A percentile compares a stretch with the other conserved stretches of the same genome.
phyloP scores from a whole-genome alignment of 768 basidiomycete species.

The Plicaturopsis crispa region DNA sequence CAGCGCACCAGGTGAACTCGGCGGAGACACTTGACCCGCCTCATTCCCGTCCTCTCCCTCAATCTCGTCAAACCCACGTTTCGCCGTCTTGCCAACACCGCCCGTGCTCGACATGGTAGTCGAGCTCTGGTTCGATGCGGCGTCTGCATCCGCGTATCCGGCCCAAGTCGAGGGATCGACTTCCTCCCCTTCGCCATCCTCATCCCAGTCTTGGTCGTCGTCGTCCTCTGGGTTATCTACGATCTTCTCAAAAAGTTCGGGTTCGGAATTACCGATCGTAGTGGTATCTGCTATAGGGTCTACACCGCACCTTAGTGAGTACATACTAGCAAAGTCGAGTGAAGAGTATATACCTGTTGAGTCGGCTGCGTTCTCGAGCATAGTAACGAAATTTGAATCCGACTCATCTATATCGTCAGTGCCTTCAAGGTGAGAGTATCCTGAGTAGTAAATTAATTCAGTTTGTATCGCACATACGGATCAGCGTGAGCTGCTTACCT shows the following conservation, averaged over 20 bases:
- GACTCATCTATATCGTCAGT: constrained; percentile 16
- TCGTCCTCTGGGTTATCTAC: constrained; percentile 19
- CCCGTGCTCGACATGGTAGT: constrained; percentile 46
- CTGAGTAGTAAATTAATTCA: neutral
- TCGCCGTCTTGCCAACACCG: constrained; percentile 44
- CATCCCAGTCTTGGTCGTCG: constrained; percentile 30
- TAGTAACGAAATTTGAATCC: constrained; percentile 17
- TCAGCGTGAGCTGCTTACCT: neutral
- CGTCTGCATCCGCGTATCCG: constrained; percentile 36
- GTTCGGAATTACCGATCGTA: constrained; percentile 12
- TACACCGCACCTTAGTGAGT: neutral
- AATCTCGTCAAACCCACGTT: constrained; percentile 38
- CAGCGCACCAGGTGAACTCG: constrained; percentile 41
- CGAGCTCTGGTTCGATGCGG: constrained; percentile 43
- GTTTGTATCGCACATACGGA: neutral
- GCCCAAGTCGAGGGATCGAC: constrained; percentile 39
- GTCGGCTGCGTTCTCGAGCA: constrained; percentile 24
- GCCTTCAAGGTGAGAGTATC: constrained; percentile 1
- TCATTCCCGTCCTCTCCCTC: constrained; percentile 27
- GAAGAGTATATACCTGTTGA: constrained; percentile 3
- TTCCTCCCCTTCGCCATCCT: constrained; percentile 35
- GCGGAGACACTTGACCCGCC: constrained; percentile 19
- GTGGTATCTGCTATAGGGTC: constrained; percentile 10
- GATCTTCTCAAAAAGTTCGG: too few relatives aligned
- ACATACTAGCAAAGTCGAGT: constrained; percentile 2